phyloP scores from a whole-genome alignment of 345 rosid species.

The Conringia planisiliqua region DNA sequence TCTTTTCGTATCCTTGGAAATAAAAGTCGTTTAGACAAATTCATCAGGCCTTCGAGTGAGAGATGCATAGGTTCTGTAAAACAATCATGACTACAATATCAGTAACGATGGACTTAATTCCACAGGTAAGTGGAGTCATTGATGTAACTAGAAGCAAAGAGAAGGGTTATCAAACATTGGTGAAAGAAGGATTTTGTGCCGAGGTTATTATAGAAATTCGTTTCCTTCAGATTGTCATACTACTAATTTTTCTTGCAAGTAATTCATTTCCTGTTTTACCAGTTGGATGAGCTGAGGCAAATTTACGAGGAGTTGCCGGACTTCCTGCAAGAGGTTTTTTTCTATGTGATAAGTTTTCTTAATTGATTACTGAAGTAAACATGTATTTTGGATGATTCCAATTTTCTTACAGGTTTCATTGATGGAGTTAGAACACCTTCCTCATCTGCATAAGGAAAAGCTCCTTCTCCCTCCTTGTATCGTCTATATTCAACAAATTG shows the following conservation, averaged over 20 bases:
- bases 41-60: constrained; percentile 7
- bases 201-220: constrained; percentile 53
- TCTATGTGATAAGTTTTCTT: constrained; percentile 14
- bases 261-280: constrained; percentile 20
- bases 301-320: constrained; percentile 93
- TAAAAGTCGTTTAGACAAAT: background rate
- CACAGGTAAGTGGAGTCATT: constrained; percentile 83
- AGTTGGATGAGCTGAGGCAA: constrained; percentile 96
- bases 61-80: background rate
- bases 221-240: constrained; percentile 9
- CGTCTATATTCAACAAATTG: constrained; percentile 84
- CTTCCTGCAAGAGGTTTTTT: constrained; percentile 72
- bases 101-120: constrained; percentile 10
- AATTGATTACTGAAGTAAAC: constrained; percentile 13
- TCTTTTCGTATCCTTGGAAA: background rate
- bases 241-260: background rate
- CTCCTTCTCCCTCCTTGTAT: constrained; percentile 60
- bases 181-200: constrained; percentile 85
- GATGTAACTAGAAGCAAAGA: constrained; percentile 82
- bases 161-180: constrained; percentile 77
- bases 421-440: constrained; percentile 64
- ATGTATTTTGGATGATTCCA: constrained; percentile 13
- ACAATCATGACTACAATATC: background rate
- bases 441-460: constrained; percentile 51
- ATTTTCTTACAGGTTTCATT: constrained; percentile 58